Evolutionary conservation across 31 red algal species (phyloP).

Genomic region (Porphyra umbilicalis): DNA sequence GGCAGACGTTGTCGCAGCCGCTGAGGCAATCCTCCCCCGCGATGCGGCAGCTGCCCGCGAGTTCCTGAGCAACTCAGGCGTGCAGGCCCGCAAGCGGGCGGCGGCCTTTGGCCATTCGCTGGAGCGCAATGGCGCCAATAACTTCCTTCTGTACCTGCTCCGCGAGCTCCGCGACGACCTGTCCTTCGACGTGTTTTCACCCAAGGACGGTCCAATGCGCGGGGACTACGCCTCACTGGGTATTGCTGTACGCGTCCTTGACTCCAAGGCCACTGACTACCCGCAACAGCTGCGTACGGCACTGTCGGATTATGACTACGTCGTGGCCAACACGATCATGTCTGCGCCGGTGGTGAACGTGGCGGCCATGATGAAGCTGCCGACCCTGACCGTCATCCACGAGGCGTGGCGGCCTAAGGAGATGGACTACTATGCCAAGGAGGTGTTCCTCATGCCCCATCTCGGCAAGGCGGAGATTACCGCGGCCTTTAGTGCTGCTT

Average conservation of each 20-base stretch:
- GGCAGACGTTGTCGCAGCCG: slow-evolving; percentile 4
- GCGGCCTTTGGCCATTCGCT: slow-evolving; percentile 91
- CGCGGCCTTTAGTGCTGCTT: slow-evolving; percentile 51
- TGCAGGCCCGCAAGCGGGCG: slow-evolving; percentile 42
- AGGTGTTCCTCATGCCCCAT: slow-evolving; percentile 94
- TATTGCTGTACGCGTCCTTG: slow-evolving; percentile 35
- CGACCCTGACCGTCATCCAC: slow-evolving; percentile 85
- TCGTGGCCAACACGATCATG: slow-evolving; percentile 94
- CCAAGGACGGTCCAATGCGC: slow-evolving; percentile 90
- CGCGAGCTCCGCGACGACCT: slow-evolving; percentile 70
- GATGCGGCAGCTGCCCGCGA: slow-evolving; percentile 9
- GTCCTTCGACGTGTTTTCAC: slow-evolving; percentile 55
- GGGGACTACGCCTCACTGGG: slow-evolving; percentile 84
- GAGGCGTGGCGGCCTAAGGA: slow-evolving; percentile 94
- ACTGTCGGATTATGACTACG: slow-evolving; percentile 43
- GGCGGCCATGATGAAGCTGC: slow-evolving; percentile 29
- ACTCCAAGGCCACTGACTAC: slow-evolving; percentile 50
- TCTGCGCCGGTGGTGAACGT: slow-evolving; percentile 76
- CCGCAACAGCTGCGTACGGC: slow-evolving; percentile 32
- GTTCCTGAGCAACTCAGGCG: slow-evolving; percentile 13
- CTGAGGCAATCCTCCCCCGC: slow-evolving; percentile 16
- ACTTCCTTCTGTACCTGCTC: slow-evolving; percentile 84
- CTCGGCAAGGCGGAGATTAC: slow-evolving; percentile 50
- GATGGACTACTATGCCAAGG: slow-evolving; percentile 89
- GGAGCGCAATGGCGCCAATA: slow-evolving; percentile 95